These are phyloP conservation scores for Auxenochlorella protothecoides DNA, from an alignment of 139 green algal genomes.

Conservation along the genomic window DNA sequence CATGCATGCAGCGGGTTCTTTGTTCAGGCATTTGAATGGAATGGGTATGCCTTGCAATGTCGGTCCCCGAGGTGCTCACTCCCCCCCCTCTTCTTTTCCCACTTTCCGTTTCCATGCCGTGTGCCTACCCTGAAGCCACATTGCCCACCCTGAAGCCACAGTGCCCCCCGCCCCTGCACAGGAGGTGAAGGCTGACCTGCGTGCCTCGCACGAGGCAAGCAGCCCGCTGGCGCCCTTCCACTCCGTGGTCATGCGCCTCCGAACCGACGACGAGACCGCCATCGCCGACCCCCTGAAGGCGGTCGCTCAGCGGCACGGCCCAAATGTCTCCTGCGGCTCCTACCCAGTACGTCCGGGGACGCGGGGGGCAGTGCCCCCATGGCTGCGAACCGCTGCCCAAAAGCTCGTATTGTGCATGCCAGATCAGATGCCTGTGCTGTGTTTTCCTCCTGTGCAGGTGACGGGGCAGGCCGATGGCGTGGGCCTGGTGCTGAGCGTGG, in stretches of 20 bases:
- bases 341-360: no score
- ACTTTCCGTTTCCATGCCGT: background rate
- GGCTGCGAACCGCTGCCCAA: slow-evolving; percentile 1
- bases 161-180: background rate
- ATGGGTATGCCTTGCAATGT: background rate
- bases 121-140: background rate
- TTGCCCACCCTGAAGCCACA: no score
- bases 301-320: no score
- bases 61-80: no score
- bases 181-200: slow-evolving; percentile 36
- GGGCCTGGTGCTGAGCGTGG: slow-evolving; percentile 43
- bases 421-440: slow-evolving; percentile 13
- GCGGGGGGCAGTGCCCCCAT: background rate
- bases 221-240: slow-evolving; percentile 40
- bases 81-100: background rate
- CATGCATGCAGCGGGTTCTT: no score
- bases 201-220: slow-evolving; percentile 1
- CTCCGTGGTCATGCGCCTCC: slow-evolving; percentile 38
- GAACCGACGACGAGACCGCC: slow-evolving; percentile 21
- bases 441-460: slow-evolving; percentile 21
- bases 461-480: slow-evolving; percentile 33
- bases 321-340: no score
- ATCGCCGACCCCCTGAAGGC: no score
- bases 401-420: background rate
- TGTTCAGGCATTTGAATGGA: background rate